Percentiles rank a stretch among this genome's conserved stretches.
These are phyloP conservation scores for Sistotremastrum niveocremeum DNA, from an alignment of 768 basidiomycete genomes.

Conservation along the genomic window DNA sequence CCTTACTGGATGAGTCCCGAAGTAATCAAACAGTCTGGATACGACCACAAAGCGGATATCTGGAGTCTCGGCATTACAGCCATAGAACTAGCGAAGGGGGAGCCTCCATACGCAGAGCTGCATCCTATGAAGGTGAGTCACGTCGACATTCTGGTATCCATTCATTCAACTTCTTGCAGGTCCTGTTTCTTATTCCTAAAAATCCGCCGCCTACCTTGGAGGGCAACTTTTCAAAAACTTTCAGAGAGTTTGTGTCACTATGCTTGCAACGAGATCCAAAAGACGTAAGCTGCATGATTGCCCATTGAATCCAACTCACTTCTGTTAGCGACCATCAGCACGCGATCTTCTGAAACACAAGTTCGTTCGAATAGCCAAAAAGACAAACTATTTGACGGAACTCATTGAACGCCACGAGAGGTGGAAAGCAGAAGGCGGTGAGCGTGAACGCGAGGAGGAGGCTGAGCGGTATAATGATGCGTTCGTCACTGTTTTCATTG, in stretches of 20 bases:
- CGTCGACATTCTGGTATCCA: neutral
- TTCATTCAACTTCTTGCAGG: slow-evolving; percentile 30
- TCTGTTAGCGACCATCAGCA: slow-evolving; percentile 75
- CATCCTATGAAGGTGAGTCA: slow-evolving; percentile 92
- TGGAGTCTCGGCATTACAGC: slow-evolving; percentile 98
- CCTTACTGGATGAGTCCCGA: slow-evolving; percentile 99
- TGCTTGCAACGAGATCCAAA: slow-evolving; percentile 92
- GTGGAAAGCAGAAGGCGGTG: slow-evolving; percentile 86
- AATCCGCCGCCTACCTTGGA: slow-evolving; percentile 89
- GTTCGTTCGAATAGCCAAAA: slow-evolving; percentile 90
- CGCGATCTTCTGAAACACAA: slow-evolving; percentile 92
- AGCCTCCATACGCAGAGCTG: slow-evolving; percentile 94
- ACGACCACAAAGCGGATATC: slow-evolving; percentile 98
- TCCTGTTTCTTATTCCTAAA: slow-evolving; percentile 96
- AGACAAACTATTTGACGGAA: slow-evolving; percentile 88
- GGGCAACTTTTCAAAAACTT: slow-evolving; percentile 81
- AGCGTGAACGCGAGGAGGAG: slow-evolving; percentile 58
- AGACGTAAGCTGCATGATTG: slow-evolving; percentile 40
- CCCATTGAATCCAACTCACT: slow-evolving; percentile 8
- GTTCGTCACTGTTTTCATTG: slow-evolving; percentile 27
- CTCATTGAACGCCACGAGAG: slow-evolving; percentile 89
- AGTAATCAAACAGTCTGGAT: slow-evolving; percentile 98
- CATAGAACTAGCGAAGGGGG: slow-evolving; percentile 94
- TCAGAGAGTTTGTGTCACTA: slow-evolving; percentile 85
- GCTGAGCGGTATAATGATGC: slow-evolving; percentile 44